phyloP scores from a whole-genome alignment of 139 green algal genomes.

The Chlamydomonas sp. region DNA sequence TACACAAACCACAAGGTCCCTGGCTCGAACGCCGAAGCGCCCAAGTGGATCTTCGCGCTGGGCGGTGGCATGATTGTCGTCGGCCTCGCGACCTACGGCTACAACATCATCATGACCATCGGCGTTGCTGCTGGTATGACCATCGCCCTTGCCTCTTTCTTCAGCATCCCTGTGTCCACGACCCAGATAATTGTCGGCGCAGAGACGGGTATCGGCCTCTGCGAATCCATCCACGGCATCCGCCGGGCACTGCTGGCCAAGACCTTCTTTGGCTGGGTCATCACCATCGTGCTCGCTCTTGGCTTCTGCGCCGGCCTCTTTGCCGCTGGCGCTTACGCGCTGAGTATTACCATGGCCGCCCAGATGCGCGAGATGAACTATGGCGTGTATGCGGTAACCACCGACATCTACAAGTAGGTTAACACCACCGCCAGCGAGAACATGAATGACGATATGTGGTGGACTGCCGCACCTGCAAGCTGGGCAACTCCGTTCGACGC shows the following conservation, averaged over 20 bases:
- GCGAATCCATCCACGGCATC: constrained; percentile 16
- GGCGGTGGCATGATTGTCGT: constrained; percentile 71
- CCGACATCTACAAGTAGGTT: not conserved
- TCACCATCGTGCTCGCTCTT: constrained; percentile 25
- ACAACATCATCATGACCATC: constrained; percentile 30
- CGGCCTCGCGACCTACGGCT: constrained; percentile 65
- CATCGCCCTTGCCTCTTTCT: constrained; percentile 32
- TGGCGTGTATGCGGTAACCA: not conserved
- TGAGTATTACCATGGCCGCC: constrained; percentile 3
- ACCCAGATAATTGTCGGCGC: constrained; percentile 30
- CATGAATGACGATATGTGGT: not conserved
- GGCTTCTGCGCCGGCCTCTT: constrained; percentile 11
- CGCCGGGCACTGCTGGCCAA: constrained; percentile 27
- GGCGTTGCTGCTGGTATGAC: constrained; percentile 24
- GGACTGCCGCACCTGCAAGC: too few relatives aligned
- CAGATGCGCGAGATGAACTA: not conserved
- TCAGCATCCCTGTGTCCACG: constrained; percentile 29
- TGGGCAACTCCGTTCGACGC: too few relatives aligned
- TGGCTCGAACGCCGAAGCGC: not conserved
- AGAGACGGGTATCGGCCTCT: constrained; percentile 22
- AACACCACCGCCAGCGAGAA: not conserved
- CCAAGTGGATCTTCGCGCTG: constrained; percentile 50
- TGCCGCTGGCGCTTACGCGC: constrained; percentile 12
- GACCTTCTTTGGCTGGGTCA: constrained; percentile 27
- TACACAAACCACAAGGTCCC: constrained; percentile 36